Percentiles rank a stretch among this genome's conserved stretches.
phyloP scores from a whole-genome alignment of 257 asterid genomes.

The Solanum paucissectum region DNA sequence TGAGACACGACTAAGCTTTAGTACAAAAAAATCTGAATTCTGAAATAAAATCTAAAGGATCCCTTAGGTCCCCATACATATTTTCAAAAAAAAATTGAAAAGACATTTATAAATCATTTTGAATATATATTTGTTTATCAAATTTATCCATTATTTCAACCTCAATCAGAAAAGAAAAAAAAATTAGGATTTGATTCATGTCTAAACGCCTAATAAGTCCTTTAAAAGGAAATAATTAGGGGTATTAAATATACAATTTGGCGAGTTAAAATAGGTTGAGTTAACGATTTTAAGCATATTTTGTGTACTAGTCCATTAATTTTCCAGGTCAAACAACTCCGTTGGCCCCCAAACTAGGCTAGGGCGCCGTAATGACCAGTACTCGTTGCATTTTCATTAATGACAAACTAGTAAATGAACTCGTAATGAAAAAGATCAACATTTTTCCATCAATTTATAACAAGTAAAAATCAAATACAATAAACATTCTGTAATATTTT shows the following conservation, averaged over 20 bases:
- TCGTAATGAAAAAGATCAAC: not conserved
- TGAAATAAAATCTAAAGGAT: not conserved
- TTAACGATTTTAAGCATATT: not conserved
- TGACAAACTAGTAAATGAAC: not conserved
- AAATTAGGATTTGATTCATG: not conserved
- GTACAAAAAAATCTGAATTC: not conserved
- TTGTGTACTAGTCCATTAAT: not conserved
- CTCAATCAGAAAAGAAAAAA: not conserved
- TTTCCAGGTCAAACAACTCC: not conserved
- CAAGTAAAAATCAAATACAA: not conserved
- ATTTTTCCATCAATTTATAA: not conserved
- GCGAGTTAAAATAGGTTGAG: rapidly evolving
- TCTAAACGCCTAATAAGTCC: not conserved
- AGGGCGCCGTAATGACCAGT: no score
- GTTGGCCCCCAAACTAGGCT: not conserved
- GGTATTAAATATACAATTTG: not conserved
- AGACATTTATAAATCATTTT: not conserved
- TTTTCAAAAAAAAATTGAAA: not conserved
- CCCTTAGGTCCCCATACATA: not conserved
- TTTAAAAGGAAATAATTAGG: not conserved
- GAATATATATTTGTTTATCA: not conserved
- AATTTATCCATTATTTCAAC: not conserved
- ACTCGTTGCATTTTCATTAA: not conserved
- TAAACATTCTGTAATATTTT: not conserved
- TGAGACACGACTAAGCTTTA: not conserved